Conservation (phyloP, 345 rosid species). For the Linum trigynum region DNA sequence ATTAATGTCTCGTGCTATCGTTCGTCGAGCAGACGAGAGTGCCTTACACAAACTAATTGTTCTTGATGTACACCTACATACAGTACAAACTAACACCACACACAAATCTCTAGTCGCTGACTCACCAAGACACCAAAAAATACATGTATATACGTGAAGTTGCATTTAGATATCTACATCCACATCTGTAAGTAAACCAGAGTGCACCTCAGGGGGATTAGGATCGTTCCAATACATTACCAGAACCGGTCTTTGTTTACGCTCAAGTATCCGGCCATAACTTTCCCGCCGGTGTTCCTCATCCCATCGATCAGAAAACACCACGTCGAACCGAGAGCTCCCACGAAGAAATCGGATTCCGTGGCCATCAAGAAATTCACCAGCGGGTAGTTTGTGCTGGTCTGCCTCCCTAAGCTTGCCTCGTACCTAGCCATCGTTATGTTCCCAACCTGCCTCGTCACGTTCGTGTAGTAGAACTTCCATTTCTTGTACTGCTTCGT, state of each 20-base stretch:
- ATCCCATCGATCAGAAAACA: conserved; percentile 90
- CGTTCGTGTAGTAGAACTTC: conserved; percentile 77
- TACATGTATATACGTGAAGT: too few relatives aligned
- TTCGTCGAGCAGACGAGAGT: too few relatives aligned
- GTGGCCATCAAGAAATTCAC: conserved; percentile 92
- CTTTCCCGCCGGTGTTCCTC: conserved; percentile 95
- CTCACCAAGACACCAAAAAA: too few relatives aligned
- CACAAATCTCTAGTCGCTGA: too few relatives aligned
- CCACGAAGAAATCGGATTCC: conserved; percentile 77
- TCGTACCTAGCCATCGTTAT: conserved; percentile 71
- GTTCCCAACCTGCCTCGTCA: conserved; percentile 73
- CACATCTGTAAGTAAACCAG: background rate
- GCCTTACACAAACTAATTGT: too few relatives aligned
- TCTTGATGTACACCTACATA: too few relatives aligned
- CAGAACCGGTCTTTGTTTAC: conserved; percentile 94
- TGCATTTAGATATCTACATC: background rate
- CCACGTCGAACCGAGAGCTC: conserved; percentile 97
- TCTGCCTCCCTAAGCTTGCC: conserved; percentile 83
- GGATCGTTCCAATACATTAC: conserved; percentile 25
- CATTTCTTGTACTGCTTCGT: conserved; percentile 39
- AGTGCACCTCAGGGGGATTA: too few relatives aligned
- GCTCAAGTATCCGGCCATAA: conserved; percentile 83
- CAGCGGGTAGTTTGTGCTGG: conserved; percentile 84
- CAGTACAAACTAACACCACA: too few relatives aligned
- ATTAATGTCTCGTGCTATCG: too few relatives aligned